Evolutionary conservation across 352 stramenopile species (phyloP), one percentile per base, ranked within the genome.

Genomic region (Phytopythium delawarense): DNA sequence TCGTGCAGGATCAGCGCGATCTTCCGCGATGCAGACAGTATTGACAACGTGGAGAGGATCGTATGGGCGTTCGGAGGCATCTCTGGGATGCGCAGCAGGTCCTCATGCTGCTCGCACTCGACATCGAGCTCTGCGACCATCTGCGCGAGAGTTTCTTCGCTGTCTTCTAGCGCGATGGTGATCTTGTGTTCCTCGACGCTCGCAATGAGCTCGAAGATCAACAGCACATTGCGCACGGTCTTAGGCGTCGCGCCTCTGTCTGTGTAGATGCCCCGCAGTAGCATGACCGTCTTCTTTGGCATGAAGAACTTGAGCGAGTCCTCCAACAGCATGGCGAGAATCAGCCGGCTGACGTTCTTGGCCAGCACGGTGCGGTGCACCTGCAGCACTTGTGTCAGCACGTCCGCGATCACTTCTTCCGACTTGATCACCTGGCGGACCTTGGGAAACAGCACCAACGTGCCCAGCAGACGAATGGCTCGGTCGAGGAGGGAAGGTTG

Each of bases 291-390:
- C 45, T 91, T 89, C 65, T 93, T 93, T 0, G 81, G 84, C 15
- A 93, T 56, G 53, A 93, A 93, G 39, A 93, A 90, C 62, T 88
- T 88, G 39, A 93, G 72, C 7, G 84, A 88, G 44, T 93, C 82
- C 39, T 93, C 81, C 16, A 78, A 65, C 4, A 93, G 72, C 63
- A 93, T 73, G 11, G 69, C 66, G 20, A 88, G 45, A 13, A 93
- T 67, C 6, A 92, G 62, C 0, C 84, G 74, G 39, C 71, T 87
- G 4, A 76, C 70, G 56, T 93, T 92, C 62, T 93, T 93, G 2
- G 72, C 75, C 8, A 91, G 28, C 0, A 58, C 62, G 25, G 78
- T 70, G 16, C 65, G 72, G 40, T 89, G 76, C 4, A 88, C 74
- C 54, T 93, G 81, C 11, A 93, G 51, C 25, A 92, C 46, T 4